phyloP scores from a whole-genome alignment of 192 early-diverging fungal genomes.

The Backusella sp. region DNA sequence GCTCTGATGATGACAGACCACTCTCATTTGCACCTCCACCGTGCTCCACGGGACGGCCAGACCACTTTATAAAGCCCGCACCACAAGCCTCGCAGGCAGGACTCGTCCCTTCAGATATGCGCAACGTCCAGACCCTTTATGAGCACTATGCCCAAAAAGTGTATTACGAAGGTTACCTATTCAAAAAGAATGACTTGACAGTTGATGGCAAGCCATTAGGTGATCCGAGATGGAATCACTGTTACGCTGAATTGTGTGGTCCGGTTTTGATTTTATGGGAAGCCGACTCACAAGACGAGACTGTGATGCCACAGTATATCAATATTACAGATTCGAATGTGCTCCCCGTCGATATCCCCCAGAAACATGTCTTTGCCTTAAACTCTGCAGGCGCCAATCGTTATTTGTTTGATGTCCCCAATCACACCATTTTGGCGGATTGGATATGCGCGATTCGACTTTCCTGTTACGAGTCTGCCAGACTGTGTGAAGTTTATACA shows the following conservation, averaged over 20 bases:
- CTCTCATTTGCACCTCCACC: constrained; percentile 3
- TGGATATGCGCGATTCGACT: constrained; percentile 75
- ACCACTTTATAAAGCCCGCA: constrained; percentile 37
- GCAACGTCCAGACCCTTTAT: constrained; percentile 52
- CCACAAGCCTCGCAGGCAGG: constrained; percentile 1
- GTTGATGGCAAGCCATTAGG: constrained; percentile 60
- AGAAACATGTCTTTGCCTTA: constrained; percentile 60
- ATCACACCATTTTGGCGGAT: constrained; percentile 44
- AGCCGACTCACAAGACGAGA: constrained; percentile 39
- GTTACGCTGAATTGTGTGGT: constrained; percentile 72
- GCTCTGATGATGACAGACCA: constrained; percentile 18
- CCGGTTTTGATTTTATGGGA: constrained; percentile 67
- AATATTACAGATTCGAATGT: constrained; percentile 71
- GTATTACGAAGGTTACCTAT: constrained; percentile 67
- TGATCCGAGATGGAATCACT: constrained; percentile 68
- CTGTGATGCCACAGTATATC: constrained; percentile 64
- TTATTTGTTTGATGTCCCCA: constrained; percentile 57
- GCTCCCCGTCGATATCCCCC: constrained; percentile 55
- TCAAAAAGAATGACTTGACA: constrained; percentile 64
- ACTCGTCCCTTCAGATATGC: constrained; percentile 38
- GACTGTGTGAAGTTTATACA: constrained; percentile 77
- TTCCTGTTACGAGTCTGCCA: constrained; percentile 70
- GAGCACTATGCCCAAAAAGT: constrained; percentile 68
- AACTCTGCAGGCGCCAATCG: constrained; percentile 72
- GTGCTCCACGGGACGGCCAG: constrained; percentile 1